These are phyloP conservation scores for Phytophthora uliginosa DNA, from an alignment of 352 stramenopile species.

Conservation along the genomic window DNA sequence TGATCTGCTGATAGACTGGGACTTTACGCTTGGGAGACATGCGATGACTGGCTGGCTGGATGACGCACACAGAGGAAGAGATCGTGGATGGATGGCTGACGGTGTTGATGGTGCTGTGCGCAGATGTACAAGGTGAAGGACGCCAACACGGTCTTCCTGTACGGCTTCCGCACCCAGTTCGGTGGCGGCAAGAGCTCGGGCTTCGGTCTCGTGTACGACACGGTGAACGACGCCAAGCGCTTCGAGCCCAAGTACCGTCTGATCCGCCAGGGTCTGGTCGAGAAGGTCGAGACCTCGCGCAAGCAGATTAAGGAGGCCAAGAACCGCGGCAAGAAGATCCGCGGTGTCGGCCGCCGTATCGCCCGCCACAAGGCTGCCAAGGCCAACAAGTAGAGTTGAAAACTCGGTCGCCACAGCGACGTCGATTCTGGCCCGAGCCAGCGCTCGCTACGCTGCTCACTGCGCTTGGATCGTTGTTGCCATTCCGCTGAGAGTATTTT, in stretches of 20 bases:
- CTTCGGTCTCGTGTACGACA: slow-evolving; percentile 99
- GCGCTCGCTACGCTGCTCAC: slow-evolving; percentile 19
- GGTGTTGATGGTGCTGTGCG: slow-evolving; percentile 5
- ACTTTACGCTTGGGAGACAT: slow-evolving; percentile 1
- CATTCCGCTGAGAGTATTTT: slow-evolving; percentile 55
- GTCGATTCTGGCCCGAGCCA: slow-evolving; percentile 33
- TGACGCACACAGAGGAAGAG: background rate
- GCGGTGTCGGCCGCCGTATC: slow-evolving; percentile 98
- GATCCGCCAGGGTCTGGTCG: slow-evolving; percentile 90
- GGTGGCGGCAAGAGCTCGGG: slow-evolving; percentile 98
- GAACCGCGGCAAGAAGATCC: slow-evolving; percentile 99
- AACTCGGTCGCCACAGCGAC: slow-evolving; percentile 37
- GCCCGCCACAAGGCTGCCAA: slow-evolving; percentile 99
- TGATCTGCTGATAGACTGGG: background rate
- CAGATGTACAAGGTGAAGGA: slow-evolving; percentile 98
- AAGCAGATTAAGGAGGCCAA: slow-evolving; percentile 99
- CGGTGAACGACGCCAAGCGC: slow-evolving; percentile 98
- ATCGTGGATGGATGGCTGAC: slow-evolving; percentile 18
- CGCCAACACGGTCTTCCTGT: slow-evolving; percentile 96
- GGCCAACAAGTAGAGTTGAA: slow-evolving; percentile 93
- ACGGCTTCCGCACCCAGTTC: slow-evolving; percentile 98
- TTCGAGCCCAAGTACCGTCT: slow-evolving; percentile 99
- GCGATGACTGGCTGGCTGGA: slow-evolving; percentile 24
- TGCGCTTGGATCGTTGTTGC: slow-evolving; percentile 42
- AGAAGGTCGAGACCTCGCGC: slow-evolving; percentile 98